Evolutionary conservation across 2,329 filamentous ascomycete species (phyloP).

Genomic region (Cadophora gregata): DNA sequence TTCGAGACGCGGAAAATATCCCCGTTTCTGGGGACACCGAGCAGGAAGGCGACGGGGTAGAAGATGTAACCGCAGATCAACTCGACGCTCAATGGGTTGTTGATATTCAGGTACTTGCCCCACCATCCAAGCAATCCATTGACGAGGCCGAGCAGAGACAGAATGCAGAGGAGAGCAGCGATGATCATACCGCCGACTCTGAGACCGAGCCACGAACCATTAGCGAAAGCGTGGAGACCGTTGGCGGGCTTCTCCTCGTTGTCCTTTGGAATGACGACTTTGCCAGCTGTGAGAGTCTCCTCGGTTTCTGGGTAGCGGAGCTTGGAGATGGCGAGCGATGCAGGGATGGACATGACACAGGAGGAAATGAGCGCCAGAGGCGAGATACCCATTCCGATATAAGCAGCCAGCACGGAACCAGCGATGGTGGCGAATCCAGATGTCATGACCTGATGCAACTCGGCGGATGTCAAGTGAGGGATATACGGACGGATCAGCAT

Average conservation of each 20-base stretch:
- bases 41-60: slow-evolving; percentile 80
- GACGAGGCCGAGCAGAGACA: slow-evolving; percentile 75
- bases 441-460: slow-evolving; percentile 91
- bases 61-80: slow-evolving; percentile 78
- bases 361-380: slow-evolving; percentile 85
- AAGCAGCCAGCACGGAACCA: slow-evolving; percentile 84
- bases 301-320: slow-evolving; percentile 88
- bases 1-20: slow-evolving; percentile 74
- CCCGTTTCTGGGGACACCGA: slow-evolving; percentile 72
- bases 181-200: slow-evolving; percentile 87
- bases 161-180: slow-evolving; percentile 80
- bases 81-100: slow-evolving; percentile 75
- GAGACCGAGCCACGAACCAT: slow-evolving; percentile 83
- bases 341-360: slow-evolving; percentile 95
- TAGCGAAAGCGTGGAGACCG: slow-evolving; percentile 82
- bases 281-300: slow-evolving; percentile 82
- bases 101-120: slow-evolving; percentile 78
- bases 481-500: slow-evolving; percentile 92
- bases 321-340: slow-evolving; percentile 87
- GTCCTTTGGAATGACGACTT: slow-evolving; percentile 75
- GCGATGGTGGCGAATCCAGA: slow-evolving; percentile 93
- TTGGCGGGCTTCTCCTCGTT: slow-evolving; percentile 79
- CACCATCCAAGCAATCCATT: slow-evolving; percentile 85
- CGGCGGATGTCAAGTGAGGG: slow-evolving; percentile 81
- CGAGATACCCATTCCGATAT: slow-evolving; percentile 84